Evolutionary conservation across 495 filamentous ascomycete genomes (phyloP), one percentile per base, ranked within the genome.

Genomic region (Penicillium desertorum): DNA sequence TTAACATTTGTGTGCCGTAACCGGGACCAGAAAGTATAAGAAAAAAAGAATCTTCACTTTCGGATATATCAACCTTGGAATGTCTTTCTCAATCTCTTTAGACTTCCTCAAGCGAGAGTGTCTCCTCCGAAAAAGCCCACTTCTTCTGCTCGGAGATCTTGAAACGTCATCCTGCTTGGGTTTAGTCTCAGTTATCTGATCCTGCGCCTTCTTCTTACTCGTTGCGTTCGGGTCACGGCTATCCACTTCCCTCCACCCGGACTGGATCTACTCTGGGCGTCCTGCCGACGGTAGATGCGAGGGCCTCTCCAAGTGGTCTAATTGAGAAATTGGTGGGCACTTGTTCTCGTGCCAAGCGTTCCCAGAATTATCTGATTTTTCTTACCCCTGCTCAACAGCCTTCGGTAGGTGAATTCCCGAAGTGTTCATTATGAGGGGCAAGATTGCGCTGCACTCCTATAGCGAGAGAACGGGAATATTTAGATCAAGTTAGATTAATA

Each of bases 181-280:
- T 52, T 49, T 62, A 62, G 61, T 66, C 46, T 37, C 34, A 58
- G 50, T 66, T 68, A 68, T 68, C 66, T 68, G 66, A 68, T 68
- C 63, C 54, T 56, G n/a, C 59, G 53, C 60, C 39, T 27, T 8
- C n/a, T 30, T 68, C 56, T 66, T 41, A 68, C 66, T 68, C 63
- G 66, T 66, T 55, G 19, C 41, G n/a, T 58, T 58, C 30, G 30
- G 32, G 54, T 41, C 46, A 45, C 39, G 43, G 23, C 53, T 66
- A 68, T 66, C 66, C 66, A 68, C 63, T 66, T 57, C 63, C 51
- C 63, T 68, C 66, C 66, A 66, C 66, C 42, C 57, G 17, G 44
- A 51, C 55, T 36, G 42, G 43, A 17, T 55, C 57, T 62, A 44
- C 25, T 45, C 57, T 57, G 46, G 42, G 55, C 55, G 47, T 53